Conservation (phyloP, 768 basidiomycete genomes). For the Auriscalpium orientale region DNA sequence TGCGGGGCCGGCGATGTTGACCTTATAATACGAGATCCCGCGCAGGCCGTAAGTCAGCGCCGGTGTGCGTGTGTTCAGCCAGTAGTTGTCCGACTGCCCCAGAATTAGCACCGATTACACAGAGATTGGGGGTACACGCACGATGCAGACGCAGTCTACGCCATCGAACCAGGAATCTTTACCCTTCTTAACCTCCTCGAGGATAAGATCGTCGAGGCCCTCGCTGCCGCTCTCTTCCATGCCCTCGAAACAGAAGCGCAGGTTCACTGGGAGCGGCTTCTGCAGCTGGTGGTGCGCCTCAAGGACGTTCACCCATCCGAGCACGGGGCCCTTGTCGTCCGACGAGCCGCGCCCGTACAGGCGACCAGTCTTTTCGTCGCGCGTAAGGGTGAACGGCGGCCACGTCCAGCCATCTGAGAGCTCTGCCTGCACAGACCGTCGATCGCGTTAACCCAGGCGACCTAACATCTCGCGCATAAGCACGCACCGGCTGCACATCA, state of each 20-base stretch:
- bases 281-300: conserved; percentile 69
- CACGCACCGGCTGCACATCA: conserved; percentile 83
- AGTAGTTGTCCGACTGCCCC: conserved; percentile 83
- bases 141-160: conserved; percentile 91
- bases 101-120: background rate
- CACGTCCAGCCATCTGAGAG: conserved; percentile 79
- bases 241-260: conserved; percentile 89
- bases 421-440: conserved; percentile 25
- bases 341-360: conserved; percentile 83
- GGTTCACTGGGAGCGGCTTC: conserved; percentile 77
- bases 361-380: conserved; percentile 43
- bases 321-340: conserved; percentile 86
- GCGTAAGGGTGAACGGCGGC: conserved; percentile 72
- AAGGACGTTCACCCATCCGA: conserved; percentile 86
- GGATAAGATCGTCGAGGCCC: conserved; percentile 83
- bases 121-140: conserved; percentile 26
- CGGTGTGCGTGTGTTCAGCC: conserved; percentile 79
- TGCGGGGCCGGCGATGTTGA: conserved; percentile 75
- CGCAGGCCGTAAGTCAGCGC: conserved; percentile 84
- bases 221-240: conserved; percentile 96
- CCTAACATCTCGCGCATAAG: background rate
- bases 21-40: conserved; percentile 80
- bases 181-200: conserved; percentile 60
- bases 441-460: background rate
- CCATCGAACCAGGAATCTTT: conserved; percentile 72